These are phyloP conservation scores for Hyphopichia burtonii DNA, from an alignment of 1,139 yeast species.

Conservation along the genomic window DNA sequence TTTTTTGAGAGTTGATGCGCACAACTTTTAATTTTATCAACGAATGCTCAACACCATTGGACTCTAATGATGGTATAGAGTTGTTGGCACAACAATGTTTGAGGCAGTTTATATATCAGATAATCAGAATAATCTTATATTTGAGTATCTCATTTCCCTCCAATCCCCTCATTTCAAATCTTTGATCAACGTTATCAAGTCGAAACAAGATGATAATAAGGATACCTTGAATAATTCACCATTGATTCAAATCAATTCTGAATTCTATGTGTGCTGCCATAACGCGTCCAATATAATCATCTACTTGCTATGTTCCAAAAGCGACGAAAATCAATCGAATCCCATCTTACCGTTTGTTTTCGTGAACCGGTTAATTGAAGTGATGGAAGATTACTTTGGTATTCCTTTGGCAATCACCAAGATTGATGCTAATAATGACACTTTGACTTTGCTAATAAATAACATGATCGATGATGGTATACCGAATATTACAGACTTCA, in stretches of 20 bases:
- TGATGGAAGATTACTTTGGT: constrained; percentile 59
- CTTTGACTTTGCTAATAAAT: constrained; percentile 49
- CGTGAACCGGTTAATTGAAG: constrained; percentile 48
- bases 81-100: neutral
- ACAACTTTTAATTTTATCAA: neutral
- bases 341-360: constrained; percentile 61
- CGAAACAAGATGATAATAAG: constrained; percentile 7
- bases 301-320: constrained; percentile 26
- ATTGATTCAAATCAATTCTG: constrained; percentile 28
- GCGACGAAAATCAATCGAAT: constrained; percentile 12
- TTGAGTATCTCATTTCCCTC: constrained; percentile 55
- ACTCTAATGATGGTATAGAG: too few species aligned
- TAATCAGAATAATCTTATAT: constrained; percentile 49
- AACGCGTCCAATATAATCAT: constrained; percentile 22
- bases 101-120: constrained; percentile 71
- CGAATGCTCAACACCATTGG: too few species aligned
- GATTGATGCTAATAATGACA: constrained; percentile 64
- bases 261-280: constrained; percentile 26
- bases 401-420: constrained; percentile 55
- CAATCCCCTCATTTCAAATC: constrained; percentile 51
- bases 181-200: constrained; percentile 28
- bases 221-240: constrained; percentile 6
- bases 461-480: constrained; percentile 75
- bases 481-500: constrained; percentile 72
- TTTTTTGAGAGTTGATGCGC: too few species aligned